Base-by-base conservation (phyloP, 352 stramenopile genomes). In the Pythium periplocum region DNA sequence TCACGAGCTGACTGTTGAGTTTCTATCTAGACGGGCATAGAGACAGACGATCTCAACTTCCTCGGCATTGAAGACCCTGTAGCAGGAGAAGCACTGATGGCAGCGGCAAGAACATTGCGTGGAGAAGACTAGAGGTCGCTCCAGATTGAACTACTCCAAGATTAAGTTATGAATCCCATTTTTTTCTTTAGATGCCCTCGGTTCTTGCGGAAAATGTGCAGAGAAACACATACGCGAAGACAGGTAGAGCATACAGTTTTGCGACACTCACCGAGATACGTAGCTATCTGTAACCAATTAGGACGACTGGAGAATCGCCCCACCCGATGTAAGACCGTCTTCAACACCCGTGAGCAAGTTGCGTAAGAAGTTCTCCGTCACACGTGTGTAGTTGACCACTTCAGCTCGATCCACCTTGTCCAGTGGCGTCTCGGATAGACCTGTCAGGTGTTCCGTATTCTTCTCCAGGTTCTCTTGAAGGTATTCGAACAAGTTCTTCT, bases 401-500 rank as follows among this genome's bases (percentile, higher is more conserved):
- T 98, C 84, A 31, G 85, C 88, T 45, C 88, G 86, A 63, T 98
- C 89, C 78, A 97, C 95, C 66, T 92, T 82, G 51, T 96, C 86
- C 30, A 97, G 68, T n/a, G 78, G 75, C 72, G 90, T 88, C 64
- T 98, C 93, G 33, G 82, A 93, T 9, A 98, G 66, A 4, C 90
- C 91, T 2, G 83, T 95, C 49, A 97, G 57, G 47, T 96, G 77
- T 62, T 98, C 93, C 4, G 90, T 97, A 61, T 97, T 96, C 63
- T 95, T 96, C 65, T 98, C 93, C 54, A 98, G 53, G 62, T 97
- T 96, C 51, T 96, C 82, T 58, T 97, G 93, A 40, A 98, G 62
- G 63, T 97, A 95, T 72, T 98, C 93, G 56, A 98, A 98, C 50
- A 98, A 58, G 56, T 96, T 90, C 75, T 97, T 97, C 63, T 96